Evolutionary conservation across 2,329 filamentous ascomycete species (phyloP), one percentile per base, ranked within the genome.

Genomic region (Xenoacremonium recifei): DNA sequence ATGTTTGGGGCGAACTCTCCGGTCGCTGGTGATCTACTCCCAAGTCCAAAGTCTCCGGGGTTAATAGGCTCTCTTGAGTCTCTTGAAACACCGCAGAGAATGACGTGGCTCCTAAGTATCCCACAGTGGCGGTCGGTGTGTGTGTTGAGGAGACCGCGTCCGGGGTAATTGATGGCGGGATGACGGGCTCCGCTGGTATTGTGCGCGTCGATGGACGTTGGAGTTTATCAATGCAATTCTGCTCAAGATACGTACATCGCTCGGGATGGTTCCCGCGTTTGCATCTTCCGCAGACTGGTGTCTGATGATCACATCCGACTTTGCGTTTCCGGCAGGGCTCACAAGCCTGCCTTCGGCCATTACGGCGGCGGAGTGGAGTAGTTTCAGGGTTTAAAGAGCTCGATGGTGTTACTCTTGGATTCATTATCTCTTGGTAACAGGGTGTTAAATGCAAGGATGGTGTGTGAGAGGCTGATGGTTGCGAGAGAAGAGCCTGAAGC

Each of bases 241-340:
- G n/a, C n/a, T n/a, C n/a, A n/a, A n/a, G n/a, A n/a, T n/a, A n/a
- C n/a, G n/a, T n/a, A n/a, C n/a, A n/a, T n/a, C 9, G 27, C 19
- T 10, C n/a, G 43, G 17, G 19, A 15, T 44, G 31, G 16, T 39
- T 33, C 32, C 42, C 39, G 15, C 32, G 32, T 9, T 25, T 36
- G 37, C 67, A 69, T 39, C 67, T 54, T 18, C 55, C 54, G 40
- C 66, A 70, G 7, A 62, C 36, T 0, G 66, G 67, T 6, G 59
- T 60, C 0, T 51, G 46, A 40, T 66, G 65, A 41, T 70, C 67
- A 50, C 67, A 70, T 7, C 62, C 43, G 7, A 48, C 45, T 20
- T 43, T 50, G 35, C 45, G 42, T 16, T 37, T 23, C 16, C 46
- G 38, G 10, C 50, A 49, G 3, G 45, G 44, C n/a, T 48, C 42